Base-by-base conservation (phyloP, 768 basidiomycete species). In the Lactifluus piperatus region DNA sequence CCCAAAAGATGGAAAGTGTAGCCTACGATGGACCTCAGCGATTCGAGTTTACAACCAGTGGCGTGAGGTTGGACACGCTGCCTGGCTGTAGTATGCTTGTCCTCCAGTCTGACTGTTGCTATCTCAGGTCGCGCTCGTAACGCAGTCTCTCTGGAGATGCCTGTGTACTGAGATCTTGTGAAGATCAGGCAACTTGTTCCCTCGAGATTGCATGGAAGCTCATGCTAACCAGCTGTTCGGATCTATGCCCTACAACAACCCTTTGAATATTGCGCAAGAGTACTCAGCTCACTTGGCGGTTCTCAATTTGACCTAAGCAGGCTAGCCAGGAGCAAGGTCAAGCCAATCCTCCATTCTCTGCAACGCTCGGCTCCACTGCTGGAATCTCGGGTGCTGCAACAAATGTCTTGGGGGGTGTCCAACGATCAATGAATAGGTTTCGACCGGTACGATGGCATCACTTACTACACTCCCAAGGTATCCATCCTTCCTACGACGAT, bases 1-100 rank as follows among this genome's bases (percentile, higher is more conserved):
- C n/a, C n/a, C 20, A 24, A 46, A 22, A n/a, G n/a, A 52, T 9
- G 57, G 57, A 37, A 27, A 14, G 26, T 29, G 22, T 34, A 39
- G 10, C 16, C 49, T 52, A 7, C 43, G 57, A 18, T 58, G 57
- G 57, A 47, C 52, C 24, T 45, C 24, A 8, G 26, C n/a, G n/a
- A 51, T 43, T 11, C 57, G 46, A 7, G 44, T 58, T 49, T 58
- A 51, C 36, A 34, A 57, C n/a, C 13, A 18, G 2, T 57, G 57
- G 50, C 43, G 51, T 16, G 44, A 58, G 57, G 57, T 58, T 7
- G 13, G 57, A 20, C n/a, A 43, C 20, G 16, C 22, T 18, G 41
- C 20, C 9, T 8, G 9, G 7, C 37, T 39, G n/a, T 11, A 9
- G 20, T 43, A 9, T 10, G 8, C 34, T 10, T 24, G 10, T 18